Evolutionary conservation across 2,329 filamentous ascomycete species (phyloP), one percentile per base, ranked within the genome.

Genomic region (Xylaria sp.): DNA sequence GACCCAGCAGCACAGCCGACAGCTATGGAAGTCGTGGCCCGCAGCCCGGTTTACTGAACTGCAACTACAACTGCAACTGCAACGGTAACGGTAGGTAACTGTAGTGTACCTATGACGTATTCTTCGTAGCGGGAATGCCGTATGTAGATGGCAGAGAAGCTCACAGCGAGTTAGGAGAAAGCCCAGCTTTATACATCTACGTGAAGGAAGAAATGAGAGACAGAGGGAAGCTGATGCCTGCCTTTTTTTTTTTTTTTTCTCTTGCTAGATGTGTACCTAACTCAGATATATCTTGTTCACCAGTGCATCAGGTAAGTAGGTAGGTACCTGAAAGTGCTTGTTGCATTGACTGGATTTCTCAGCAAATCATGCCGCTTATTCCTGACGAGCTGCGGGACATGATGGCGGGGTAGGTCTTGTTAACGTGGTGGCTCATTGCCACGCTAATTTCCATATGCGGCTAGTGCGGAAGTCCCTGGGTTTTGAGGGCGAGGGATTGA

Each of bases 311-410:
- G 32, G n/a, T n/a, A n/a, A n/a, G n/a, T n/a, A n/a, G n/a, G n/a
- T n/a, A n/a, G n/a, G 32, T 36, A 52, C 62, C 28, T 58, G 34
- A 58, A 13, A 34, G n/a, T n/a, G n/a, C n/a, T 34, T 56, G 39
- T 67, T 15, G 55, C 65, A 67, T 65, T 58, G 13, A 58, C 52
- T 59, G 45, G 52, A 68, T 65, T 68, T 68, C 66, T 68, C 62
- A 68, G 66, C 66, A 65, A 65, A 65, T 68, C 66, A 68, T 68
- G 66, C 61, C 23, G 43, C 57, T 41, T 32, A 43, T 58, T 58
- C 28, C 56, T 34, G 34, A 28, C 39, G 10, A 67, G 60, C 60
- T 64, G 60, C 9, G 6, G 20, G 20, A 58, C 15, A 8, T 25
- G 48, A 62, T 62, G 60, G 60, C 60, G 60, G 60, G 60, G 60